Percentiles rank a stretch among this genome's conserved stretches.
Conservation (phyloP, 2,329 filamentous ascomycete species). For the Pochonia chlamydosporia region DNA sequence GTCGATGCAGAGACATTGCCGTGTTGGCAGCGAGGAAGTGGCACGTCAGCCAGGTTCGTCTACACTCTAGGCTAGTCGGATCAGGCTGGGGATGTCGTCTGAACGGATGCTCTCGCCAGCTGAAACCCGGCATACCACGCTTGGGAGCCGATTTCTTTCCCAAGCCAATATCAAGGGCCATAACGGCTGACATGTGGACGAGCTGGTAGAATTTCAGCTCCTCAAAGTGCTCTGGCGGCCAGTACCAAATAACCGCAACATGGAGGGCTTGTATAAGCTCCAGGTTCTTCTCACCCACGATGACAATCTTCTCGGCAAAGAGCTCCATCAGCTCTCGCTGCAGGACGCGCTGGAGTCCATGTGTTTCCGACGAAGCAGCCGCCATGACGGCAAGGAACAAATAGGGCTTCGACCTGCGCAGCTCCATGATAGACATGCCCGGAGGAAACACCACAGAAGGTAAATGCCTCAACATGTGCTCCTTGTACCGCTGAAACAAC, state of each 20-base stretch:
- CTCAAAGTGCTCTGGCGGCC: conserved; percentile 75
- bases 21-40: conserved; percentile 56
- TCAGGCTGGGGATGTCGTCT: conserved; percentile 39
- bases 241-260: conserved; percentile 77
- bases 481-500: conserved; percentile 53
- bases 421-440: conserved; percentile 45
- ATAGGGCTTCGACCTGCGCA: conserved; percentile 55
- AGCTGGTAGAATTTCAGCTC: conserved; percentile 88
- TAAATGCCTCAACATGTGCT: conserved; percentile 54
- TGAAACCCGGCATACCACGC: conserved; percentile 15
- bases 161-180: conserved; percentile 79
- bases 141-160: conserved; percentile 35
- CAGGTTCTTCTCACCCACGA: conserved; percentile 72
- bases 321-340: conserved; percentile 65
- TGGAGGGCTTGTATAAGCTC: conserved; percentile 78
- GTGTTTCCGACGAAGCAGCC: conserved; percentile 53
- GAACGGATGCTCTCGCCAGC: conserved; percentile 36
- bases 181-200: conserved; percentile 71
- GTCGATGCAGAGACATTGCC: conserved; percentile 55
- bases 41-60: conserved; percentile 53
- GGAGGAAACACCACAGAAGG: conserved; percentile 57
- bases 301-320: conserved; percentile 68
- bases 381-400: conserved; percentile 69
- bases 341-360: conserved; percentile 53
- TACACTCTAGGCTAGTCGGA: conserved; percentile 47